Percentiles rank a stretch among this genome's conserved stretches.
These are phyloP conservation scores for Colletotrichum somersetense DNA, from an alignment of 2,329 filamentous ascomycete genomes.

Conservation along the genomic window DNA sequence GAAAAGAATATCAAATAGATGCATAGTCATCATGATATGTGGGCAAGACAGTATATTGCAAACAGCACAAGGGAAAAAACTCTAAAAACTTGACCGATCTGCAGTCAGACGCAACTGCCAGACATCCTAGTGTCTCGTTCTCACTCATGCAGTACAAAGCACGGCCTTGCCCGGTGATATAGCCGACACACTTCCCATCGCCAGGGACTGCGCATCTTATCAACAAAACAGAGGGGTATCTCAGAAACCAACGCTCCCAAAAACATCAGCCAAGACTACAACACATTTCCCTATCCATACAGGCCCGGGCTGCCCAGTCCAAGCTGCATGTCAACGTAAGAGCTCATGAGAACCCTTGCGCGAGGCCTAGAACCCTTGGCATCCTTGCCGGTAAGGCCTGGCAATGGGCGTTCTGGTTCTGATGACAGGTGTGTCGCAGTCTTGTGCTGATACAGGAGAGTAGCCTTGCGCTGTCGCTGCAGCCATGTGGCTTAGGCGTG, in stretches of 20 bases:
- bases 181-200: conserved; percentile 26
- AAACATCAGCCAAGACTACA: conserved; percentile 28
- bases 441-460: conserved; percentile 38
- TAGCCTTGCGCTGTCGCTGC: conserved; percentile 34
- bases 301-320: conserved; percentile 10
- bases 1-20: background rate
- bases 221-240: conserved; percentile 44
- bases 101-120: conserved; percentile 9
- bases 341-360: conserved; percentile 27
- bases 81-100: background rate
- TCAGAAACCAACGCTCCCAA: conserved; percentile 42
- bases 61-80: conserved; percentile 9
- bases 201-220: conserved; percentile 21
- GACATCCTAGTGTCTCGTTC: background rate
- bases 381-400: conserved; percentile 8
- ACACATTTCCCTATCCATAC: conserved; percentile 18
- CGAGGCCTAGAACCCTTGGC: conserved; percentile 19
- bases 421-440: conserved; percentile 31
- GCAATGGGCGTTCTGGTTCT: conserved; percentile 11
- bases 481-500: conserved; percentile 32
- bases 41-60: conserved; percentile 31
- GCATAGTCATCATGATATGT: background rate
- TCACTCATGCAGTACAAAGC: background rate
- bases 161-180: conserved; percentile 34
- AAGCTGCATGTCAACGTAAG: conserved; percentile 23